Base-by-base conservation (phyloP, 1,284 basidiomycete species). In the Coniferiporia sulphurascens region DNA sequence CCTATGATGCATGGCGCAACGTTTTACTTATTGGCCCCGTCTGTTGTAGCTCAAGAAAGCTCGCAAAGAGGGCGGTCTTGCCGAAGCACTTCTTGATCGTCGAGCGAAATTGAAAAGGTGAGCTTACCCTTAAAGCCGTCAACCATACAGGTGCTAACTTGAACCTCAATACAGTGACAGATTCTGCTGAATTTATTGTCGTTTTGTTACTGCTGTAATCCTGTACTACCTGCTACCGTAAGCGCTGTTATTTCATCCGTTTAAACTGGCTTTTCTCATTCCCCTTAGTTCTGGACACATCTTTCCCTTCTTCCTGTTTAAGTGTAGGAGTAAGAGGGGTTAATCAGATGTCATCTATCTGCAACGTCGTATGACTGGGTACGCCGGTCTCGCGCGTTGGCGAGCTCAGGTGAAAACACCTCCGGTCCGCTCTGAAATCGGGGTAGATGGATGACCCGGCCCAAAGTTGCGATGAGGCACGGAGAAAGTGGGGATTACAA, bases 41-140 rank as follows among this genome's bases (percentile, higher is more conserved):
- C 60, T 58, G 45, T 54, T 62, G n/a, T 61, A 92, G 82, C 79
- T 98, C 56, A 94, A 93, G 72, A 83, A 82, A 60, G 94, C 94
- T 12, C 80, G 81, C 63, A 90, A 94, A 71, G 93, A 97, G 64
- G 95, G 95, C 2, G 82, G 89, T 38, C 71, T 97, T 15, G 87
- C 91, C 1, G 95, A 98, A 72, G 91, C 91, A 3, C 74, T 98
- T 74, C 78, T 98, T 50, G 93, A 98, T 68, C 83, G 94, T 32
- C 81, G 95, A 59, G 79, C 91, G 6, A 96, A 96, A 70, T 79
- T 97, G 62, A 98, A 98, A 76, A 96, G 93, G 94, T 91, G 60
- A 50, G 78, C 73, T 27, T 5, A 27, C 41, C 15, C 48, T n/a
- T 34, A 15, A 22, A 41, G 27, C 55, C 15, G 13, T 50, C 66